A percentile compares a stretch with the other conserved stretches of the same genome.
Evolutionary conservation across 2,329 filamentous ascomycete species (phyloP).

Genomic region (Penicillium crustosum): DNA sequence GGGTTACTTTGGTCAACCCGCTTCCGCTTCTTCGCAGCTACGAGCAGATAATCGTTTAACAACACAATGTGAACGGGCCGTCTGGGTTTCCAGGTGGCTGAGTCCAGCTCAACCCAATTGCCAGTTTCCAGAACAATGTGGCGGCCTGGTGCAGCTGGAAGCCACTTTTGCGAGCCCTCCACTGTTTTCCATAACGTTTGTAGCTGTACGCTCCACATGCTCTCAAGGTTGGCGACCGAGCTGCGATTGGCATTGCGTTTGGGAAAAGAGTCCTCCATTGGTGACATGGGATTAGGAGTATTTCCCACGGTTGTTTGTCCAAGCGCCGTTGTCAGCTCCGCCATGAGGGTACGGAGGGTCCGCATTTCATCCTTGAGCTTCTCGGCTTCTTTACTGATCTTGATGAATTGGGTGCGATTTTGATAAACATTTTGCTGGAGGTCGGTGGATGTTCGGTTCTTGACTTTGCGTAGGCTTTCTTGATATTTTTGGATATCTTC

Average conservation of each 20-base stretch:
- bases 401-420: constrained; percentile 97
- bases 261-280: constrained; percentile 52
- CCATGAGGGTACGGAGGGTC: constrained; percentile 83
- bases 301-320: constrained; percentile 47
- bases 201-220: constrained; percentile 66
- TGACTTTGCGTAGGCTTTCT: constrained; percentile 70
- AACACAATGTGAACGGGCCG: constrained; percentile 88
- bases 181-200: constrained; percentile 92
- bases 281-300: constrained; percentile 56
- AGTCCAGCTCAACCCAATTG: constrained; percentile 93
- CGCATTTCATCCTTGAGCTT: constrained; percentile 97
- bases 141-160: constrained; percentile 85
- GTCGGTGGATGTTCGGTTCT: constrained; percentile 74
- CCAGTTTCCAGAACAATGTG: constrained; percentile 93
- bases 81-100: constrained; percentile 92
- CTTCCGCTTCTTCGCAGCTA: constrained; percentile 91
- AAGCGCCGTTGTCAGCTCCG: constrained; percentile 77
- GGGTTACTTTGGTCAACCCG: constrained; percentile 65
- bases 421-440: constrained; percentile 95
- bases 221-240: constrained; percentile 75
- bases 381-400: constrained; percentile 98
- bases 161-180: constrained; percentile 96
- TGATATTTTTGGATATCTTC: constrained; percentile 84
- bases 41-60: constrained; percentile 88
- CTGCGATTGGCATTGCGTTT: constrained; percentile 74